Percentiles rank a stretch among this genome's conserved stretches.
Conservation (phyloP, 352 stramenopile genomes). For the Phytophthora macrochlamydospora region DNA sequence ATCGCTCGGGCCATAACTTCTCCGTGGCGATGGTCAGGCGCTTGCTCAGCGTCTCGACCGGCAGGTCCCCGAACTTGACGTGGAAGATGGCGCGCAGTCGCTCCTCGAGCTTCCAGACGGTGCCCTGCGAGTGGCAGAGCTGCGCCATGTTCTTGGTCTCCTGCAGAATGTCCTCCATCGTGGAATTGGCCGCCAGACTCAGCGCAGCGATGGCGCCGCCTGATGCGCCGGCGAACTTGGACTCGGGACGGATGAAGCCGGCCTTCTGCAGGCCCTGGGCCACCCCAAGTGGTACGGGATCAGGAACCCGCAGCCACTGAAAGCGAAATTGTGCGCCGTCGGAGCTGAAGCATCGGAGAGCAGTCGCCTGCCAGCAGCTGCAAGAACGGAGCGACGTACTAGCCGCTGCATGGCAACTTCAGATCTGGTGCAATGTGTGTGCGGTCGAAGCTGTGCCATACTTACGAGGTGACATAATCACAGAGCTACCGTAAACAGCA, state of each 20-base stretch:
- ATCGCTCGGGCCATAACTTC: constrained; percentile 67
- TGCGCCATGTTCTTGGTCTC: constrained; percentile 63
- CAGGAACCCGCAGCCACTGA: constrained; percentile 81
- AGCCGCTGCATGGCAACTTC: no score
- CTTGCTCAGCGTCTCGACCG: constrained; percentile 44
- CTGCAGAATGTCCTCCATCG: constrained; percentile 58
- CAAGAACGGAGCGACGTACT: background rate
- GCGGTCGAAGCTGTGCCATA: no score
- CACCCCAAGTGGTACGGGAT: constrained; percentile 83
- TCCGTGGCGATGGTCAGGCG: constrained; percentile 73
- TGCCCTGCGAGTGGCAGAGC: constrained; percentile 57
- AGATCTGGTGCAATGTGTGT: no score
- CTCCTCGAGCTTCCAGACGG: constrained; percentile 72
- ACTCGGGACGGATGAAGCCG: constrained; percentile 49
- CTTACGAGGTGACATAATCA: no score
- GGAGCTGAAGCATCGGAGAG: constrained; percentile 13
- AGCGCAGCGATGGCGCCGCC: constrained; percentile 73
- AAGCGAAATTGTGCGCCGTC: constrained; percentile 61
- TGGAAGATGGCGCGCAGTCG: constrained; percentile 61
- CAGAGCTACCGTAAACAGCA: no score
- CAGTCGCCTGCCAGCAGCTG: background rate
- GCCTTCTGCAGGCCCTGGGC: constrained; percentile 58
- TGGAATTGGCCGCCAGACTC: constrained; percentile 57
- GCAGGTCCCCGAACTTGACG: constrained; percentile 48
- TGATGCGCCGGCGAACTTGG: constrained; percentile 74